Evolutionary conservation across 176 grass and related monocot genomes (phyloP).

Genomic region (Miscanthus lutarioriparius): DNA sequence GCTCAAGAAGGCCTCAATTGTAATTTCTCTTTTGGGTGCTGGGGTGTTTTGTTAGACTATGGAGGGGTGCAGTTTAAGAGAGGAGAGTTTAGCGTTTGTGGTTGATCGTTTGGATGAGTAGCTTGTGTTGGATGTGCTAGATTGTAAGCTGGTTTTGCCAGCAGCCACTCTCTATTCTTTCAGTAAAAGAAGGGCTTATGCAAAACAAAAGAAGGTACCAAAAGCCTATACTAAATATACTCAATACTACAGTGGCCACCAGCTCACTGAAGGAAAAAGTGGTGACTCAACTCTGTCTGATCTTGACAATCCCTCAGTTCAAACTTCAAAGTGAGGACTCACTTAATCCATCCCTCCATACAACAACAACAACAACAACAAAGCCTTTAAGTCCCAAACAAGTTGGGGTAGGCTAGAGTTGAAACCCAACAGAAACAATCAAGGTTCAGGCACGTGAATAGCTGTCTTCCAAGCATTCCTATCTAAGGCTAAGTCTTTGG

Average conservation of each 20-base stretch:
- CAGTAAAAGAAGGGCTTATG: not conserved
- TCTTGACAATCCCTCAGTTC: not conserved
- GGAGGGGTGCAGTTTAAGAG: not conserved
- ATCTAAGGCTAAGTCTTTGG: too few species aligned
- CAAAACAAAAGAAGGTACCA: not conserved
- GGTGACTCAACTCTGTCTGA: not conserved
- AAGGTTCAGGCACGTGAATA: too few species aligned
- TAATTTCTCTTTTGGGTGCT: not conserved
- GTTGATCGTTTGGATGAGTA: not conserved
- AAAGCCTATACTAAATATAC: not conserved
- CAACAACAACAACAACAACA: too few species aligned
- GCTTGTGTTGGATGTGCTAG: not conserved
- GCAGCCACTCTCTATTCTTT: not conserved
- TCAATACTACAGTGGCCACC: not conserved
- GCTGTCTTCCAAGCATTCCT: too few species aligned
- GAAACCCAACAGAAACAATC: too few species aligned
- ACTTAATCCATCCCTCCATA: not conserved
- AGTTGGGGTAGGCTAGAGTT: too few species aligned
- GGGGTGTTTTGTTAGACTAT: not conserved
- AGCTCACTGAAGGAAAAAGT: slow-evolving; percentile 11
- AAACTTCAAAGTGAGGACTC: not conserved
- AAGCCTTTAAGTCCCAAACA: too few species aligned
- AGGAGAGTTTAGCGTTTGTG: not conserved
- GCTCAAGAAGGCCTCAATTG: not conserved
- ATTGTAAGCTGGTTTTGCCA: not conserved